phyloP scores from a whole-genome alignment of 345 rosid species.

The Dimocarpus longan region DNA sequence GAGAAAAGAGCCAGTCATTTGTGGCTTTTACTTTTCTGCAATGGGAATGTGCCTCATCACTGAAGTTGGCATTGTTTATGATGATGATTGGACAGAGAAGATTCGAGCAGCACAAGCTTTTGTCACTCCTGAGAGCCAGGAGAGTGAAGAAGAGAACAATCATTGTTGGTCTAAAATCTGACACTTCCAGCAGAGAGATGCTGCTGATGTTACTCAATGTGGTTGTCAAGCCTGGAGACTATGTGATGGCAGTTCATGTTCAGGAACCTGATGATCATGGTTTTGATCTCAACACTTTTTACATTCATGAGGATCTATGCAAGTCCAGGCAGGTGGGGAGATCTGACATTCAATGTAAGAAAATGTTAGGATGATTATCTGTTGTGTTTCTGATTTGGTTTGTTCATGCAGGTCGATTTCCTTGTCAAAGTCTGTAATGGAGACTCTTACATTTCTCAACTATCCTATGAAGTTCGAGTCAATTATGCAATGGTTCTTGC shows the following conservation, averaged over 20 bases:
- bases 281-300: constrained; percentile 43
- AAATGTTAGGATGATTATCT: neutral
- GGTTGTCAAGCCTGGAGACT: constrained; percentile 28
- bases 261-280: constrained; percentile 24
- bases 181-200: constrained; percentile 35
- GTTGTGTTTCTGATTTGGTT: neutral
- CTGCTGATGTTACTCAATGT: constrained; percentile 26
- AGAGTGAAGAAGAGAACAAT: constrained; percentile 32
- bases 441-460: constrained; percentile 32
- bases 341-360: neutral
- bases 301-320: constrained; percentile 46
- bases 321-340: constrained; percentile 30
- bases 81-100: constrained; percentile 33
- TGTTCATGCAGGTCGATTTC: constrained; percentile 37
- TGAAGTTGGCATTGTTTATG: neutral
- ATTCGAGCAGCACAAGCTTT: constrained; percentile 10
- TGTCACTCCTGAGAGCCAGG: constrained; percentile 18
- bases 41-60: constrained; percentile 23
- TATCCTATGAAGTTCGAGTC: constrained; percentile 37
- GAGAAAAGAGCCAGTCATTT: neutral
- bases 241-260: constrained; percentile 42
- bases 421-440: constrained; percentile 38
- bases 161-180: constrained; percentile 39
- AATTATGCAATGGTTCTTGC: constrained; percentile 43
- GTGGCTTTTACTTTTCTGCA: neutral